phyloP scores from a whole-genome alignment of 805 yeast species.

The Tetrapisispora phaffii region DNA sequence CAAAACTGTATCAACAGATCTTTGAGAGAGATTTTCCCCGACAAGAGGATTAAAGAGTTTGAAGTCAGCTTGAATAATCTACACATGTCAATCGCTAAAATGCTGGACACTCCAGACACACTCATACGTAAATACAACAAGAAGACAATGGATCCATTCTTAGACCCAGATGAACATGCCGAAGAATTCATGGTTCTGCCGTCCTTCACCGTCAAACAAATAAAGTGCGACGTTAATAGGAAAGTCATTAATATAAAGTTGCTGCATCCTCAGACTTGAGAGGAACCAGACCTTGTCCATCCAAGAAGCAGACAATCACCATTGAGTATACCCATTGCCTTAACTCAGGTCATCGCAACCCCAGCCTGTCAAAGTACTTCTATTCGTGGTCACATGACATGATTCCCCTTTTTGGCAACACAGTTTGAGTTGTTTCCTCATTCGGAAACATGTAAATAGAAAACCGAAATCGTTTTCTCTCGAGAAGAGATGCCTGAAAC shows the following conservation, averaged over 20 bases:
- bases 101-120: not conserved
- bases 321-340: no score
- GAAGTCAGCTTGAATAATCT: not conserved
- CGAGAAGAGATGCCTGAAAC: not conserved
- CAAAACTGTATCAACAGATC: not conserved
- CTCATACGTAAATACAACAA: not conserved
- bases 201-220: not conserved
- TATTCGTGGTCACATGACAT: not conserved
- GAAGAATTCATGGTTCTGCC: not conserved
- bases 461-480: not conserved
- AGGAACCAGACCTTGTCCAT: no score
- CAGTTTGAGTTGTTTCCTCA: not conserved
- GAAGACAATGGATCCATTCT: not conserved
- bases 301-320: no score
- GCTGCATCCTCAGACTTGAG: no score
- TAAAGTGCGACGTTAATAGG: conserved; percentile 1
- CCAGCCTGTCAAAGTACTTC: not conserved
- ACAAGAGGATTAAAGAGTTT: not conserved
- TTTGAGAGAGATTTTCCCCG: not conserved
- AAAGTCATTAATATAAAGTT: not conserved
- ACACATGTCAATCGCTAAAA: conserved; percentile 3
- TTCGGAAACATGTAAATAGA: conserved; percentile 3
- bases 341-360: no score
- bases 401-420: not conserved
- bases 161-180: not conserved